Percentiles rank a stretch among this genome's conserved stretches.
These are phyloP conservation scores for Rhizopus delemar DNA, from an alignment of 371 early-diverging fungal species.

Conservation along the genomic window DNA sequence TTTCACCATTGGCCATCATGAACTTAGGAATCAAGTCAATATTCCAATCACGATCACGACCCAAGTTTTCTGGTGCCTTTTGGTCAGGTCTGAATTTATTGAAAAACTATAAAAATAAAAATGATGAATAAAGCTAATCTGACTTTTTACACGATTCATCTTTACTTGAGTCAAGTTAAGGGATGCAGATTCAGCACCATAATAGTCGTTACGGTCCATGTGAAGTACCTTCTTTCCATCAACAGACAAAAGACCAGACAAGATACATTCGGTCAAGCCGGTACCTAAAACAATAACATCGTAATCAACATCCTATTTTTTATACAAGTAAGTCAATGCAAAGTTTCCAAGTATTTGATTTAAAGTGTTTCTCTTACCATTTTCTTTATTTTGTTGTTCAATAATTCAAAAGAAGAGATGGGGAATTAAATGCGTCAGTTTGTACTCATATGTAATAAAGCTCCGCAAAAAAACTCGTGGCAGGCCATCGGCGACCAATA, in stretches of 20 bases:
- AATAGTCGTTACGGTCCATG: constrained; percentile 98
- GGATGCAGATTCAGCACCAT: constrained; percentile 96
- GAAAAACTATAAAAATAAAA: constrained; percentile 60
- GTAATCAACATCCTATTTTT: constrained; percentile 81
- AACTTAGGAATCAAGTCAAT: constrained; percentile 99
- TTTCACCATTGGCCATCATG: constrained; percentile 96
- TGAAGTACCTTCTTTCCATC: constrained; percentile 96
- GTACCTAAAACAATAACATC: constrained; percentile 98
- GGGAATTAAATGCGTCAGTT: no score
- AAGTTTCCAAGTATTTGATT: no score
- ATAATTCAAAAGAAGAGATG: no score
- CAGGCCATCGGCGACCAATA: no score
- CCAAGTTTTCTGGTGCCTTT: constrained; percentile 67
- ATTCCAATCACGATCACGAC: constrained; percentile 94
- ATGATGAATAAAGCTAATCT: background rate
- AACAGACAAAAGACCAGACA: constrained; percentile 95
- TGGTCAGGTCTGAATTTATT: constrained; percentile 80
- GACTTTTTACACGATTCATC: background rate
- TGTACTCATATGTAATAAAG: no score
- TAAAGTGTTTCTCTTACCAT: no score
- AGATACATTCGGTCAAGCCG: constrained; percentile 98
- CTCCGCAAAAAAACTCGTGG: no score
- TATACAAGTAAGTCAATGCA: no score
- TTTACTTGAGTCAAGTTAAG: constrained; percentile 90
- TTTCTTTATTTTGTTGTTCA: no score